phyloP scores from a whole-genome alignment of 2,329 filamentous ascomycete species.

The Apiospora sp. region DNA sequence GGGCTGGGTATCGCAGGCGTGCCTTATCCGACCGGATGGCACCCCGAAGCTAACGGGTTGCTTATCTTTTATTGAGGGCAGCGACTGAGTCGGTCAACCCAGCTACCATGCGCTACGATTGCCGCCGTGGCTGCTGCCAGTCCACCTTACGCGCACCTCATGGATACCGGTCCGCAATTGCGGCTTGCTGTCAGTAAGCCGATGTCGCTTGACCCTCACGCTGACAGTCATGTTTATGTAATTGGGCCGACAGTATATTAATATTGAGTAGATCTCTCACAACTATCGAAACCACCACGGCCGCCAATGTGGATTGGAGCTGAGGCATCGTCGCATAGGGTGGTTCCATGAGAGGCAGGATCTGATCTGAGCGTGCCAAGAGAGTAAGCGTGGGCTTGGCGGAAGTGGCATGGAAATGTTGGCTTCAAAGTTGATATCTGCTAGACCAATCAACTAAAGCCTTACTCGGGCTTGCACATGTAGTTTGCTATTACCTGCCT shows the following conservation, averaged over 20 bases:
- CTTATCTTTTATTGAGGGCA: conserved; percentile 15
- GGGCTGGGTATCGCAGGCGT: conserved; percentile 3
- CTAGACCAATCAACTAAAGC: background rate
- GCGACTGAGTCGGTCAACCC: background rate
- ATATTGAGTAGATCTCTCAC: background rate
- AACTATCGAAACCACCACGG: background rate
- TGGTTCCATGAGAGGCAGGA: too few relatives aligned
- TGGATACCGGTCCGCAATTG: background rate
- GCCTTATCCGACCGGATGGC: background rate
- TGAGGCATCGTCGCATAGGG: too few relatives aligned
- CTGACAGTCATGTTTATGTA: background rate
- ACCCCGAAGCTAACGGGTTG: conserved; percentile 5
- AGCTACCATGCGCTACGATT: background rate
- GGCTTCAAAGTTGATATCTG: background rate
- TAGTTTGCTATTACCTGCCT: background rate
- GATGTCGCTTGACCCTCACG: background rate
- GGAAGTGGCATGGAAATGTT: background rate
- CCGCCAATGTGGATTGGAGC: background rate
- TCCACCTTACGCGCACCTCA: background rate
- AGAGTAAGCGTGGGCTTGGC: background rate
- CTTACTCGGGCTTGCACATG: background rate
- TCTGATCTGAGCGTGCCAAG: background rate
- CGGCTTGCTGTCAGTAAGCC: background rate
- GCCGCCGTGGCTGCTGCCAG: background rate
- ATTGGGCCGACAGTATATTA: background rate